Evolutionary conservation across 108 stramenopile genomes (phyloP).

Genomic region (Bacterosira constricta): DNA sequence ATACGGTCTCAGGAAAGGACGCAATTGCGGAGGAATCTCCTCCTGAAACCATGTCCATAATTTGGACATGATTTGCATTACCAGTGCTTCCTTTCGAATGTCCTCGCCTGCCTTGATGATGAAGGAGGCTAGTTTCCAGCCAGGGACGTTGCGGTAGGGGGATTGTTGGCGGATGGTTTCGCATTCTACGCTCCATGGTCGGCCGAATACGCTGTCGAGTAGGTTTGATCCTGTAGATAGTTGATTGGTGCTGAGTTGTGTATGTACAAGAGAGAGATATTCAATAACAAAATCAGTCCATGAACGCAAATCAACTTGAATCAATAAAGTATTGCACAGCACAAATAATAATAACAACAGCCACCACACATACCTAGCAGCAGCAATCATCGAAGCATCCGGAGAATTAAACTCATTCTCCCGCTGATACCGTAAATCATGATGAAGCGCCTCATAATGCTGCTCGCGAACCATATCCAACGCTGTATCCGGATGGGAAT

Average conservation of each 20-base stretch:
- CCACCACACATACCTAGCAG: not conserved
- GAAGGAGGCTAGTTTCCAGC: constrained; percentile 86
- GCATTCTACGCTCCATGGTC: constrained; percentile 73
- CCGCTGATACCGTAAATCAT: constrained; percentile 53
- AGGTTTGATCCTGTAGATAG: constrained; percentile 48
- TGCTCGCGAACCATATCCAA: constrained; percentile 67
- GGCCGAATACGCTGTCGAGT: constrained; percentile 78
- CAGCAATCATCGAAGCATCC: constrained; percentile 7
- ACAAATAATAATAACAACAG: not conserved
- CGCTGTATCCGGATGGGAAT: constrained; percentile 28
- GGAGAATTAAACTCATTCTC: constrained; percentile 22
- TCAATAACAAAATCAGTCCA: not conserved
- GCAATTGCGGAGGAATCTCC: constrained; percentile 71
- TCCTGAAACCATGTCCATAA: constrained; percentile 75
- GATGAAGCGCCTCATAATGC: constrained; percentile 69
- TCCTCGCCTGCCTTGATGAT: constrained; percentile 92
- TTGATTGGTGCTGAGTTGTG: constrained; percentile 2
- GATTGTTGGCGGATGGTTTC: constrained; percentile 74
- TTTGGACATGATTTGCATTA: constrained; percentile 87
- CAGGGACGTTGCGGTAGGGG: constrained; percentile 73
- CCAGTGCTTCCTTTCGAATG: constrained; percentile 86
- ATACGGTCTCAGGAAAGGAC: constrained; percentile 84
- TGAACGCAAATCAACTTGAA: too few species aligned
- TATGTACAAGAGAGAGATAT: not conserved
- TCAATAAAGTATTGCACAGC: too few species aligned